phyloP scores from a whole-genome alignment of 176 grass and related monocot species.

The Bonia amplexicaulis region DNA sequence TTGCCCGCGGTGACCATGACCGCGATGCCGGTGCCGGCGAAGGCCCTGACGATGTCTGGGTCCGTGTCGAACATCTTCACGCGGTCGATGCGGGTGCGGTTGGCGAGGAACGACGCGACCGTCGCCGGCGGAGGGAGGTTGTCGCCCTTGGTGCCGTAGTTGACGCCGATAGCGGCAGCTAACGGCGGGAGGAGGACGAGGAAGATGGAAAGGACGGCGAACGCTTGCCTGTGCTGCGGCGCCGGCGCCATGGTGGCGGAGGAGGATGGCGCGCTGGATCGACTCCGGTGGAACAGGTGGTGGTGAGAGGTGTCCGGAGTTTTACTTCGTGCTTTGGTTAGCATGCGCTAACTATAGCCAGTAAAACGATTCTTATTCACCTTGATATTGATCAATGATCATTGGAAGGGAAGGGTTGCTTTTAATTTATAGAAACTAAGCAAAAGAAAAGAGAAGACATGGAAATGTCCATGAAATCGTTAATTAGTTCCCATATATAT shows the following conservation, averaged over 20 bases:
- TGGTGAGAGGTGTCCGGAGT: not conserved
- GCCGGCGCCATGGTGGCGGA: constrained; percentile 33
- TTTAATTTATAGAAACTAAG: too few relatives aligned
- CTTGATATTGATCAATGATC: not conserved
- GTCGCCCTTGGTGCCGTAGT: constrained; percentile 78
- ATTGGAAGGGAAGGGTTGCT: not conserved
- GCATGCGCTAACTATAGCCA: not conserved
- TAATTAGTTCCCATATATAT: too few relatives aligned
- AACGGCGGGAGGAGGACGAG: not conserved
- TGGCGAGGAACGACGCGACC: constrained; percentile 56
- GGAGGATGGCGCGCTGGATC: not conserved
- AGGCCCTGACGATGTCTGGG: constrained; percentile 64
- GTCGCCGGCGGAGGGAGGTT: constrained; percentile 55
- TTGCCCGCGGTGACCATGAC: constrained; percentile 69
- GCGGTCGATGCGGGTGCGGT: constrained; percentile 62
- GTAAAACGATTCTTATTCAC: not conserved
- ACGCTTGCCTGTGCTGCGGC: not conserved
- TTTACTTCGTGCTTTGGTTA: not conserved
- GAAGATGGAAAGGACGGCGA: not conserved
- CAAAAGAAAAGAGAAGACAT: too few relatives aligned
- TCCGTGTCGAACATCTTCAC: constrained; percentile 87
- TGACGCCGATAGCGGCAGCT: constrained; percentile 61
- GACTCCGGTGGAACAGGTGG: constrained; percentile 17
- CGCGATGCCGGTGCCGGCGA: constrained; percentile 63
- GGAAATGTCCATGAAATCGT: too few relatives aligned